phyloP scores from a whole-genome alignment of 2,329 filamentous ascomycete genomes.

The Pleomassaria siparia region DNA sequence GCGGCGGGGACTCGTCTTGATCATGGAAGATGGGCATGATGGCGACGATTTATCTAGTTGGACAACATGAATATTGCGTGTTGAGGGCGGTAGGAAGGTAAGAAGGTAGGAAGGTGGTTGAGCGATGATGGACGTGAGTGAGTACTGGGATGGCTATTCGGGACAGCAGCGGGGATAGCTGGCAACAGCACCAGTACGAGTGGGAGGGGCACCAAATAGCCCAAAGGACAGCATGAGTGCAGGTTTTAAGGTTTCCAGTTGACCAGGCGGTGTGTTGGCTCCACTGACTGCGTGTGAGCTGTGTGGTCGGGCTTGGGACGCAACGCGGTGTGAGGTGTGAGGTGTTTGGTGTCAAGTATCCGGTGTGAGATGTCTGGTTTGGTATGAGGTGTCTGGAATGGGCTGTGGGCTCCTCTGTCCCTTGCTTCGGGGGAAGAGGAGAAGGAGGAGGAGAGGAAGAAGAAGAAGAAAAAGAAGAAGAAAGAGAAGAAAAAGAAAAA shows the following conservation, averaged over 20 bases:
- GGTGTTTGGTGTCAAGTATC: constrained; percentile 13
- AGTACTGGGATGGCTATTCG: constrained; percentile 9
- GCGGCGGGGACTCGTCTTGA: constrained; percentile 30
- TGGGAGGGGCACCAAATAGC: constrained; percentile 35
- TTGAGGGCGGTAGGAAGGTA: no score
- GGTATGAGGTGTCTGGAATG: constrained; percentile 16
- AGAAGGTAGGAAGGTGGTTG: constrained; percentile 4
- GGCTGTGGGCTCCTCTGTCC: no score
- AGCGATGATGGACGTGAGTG: constrained; percentile 5
- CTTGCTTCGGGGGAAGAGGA: no score
- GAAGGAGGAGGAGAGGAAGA: no score
- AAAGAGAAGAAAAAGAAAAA: no score
- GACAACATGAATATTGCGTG: constrained; percentile 31
- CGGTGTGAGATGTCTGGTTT: background rate
- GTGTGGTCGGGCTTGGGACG: constrained; percentile 20
- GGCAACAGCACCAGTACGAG: constrained; percentile 17
- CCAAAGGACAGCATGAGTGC: constrained; percentile 30
- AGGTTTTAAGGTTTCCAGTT: constrained; percentile 19
- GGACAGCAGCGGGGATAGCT: constrained; percentile 23
- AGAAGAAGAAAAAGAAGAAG: no score
- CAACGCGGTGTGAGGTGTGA: constrained; percentile 21
- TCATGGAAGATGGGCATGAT: constrained; percentile 46
- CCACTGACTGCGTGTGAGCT: constrained; percentile 28
- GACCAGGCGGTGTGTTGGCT: constrained; percentile 35
- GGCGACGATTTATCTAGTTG: constrained; percentile 14